Evolutionary conservation across 2,329 filamentous ascomycete genomes (phyloP), one percentile per base, ranked within the genome.

Genomic region (Fusarium marasasianum): DNA sequence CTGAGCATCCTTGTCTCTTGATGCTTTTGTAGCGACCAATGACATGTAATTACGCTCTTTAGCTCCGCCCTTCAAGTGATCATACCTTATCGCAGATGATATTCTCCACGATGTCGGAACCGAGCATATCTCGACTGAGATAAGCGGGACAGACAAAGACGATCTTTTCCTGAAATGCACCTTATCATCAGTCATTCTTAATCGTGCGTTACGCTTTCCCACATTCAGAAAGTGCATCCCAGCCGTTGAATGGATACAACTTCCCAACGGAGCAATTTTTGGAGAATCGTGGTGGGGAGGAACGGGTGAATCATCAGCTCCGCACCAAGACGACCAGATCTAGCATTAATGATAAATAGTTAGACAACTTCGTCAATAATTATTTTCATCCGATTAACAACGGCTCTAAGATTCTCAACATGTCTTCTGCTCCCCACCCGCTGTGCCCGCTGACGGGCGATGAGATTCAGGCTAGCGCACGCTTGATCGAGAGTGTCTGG

Each of bases 401-500:
- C 14, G 4, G 17, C 6, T 22, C 7, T 1, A 2, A 26, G n/a
- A 3, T 24, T 3, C 9, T 1, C 3, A 33, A 10, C 33, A 71
- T 71, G 68, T 5, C 54, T 40, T 51, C 57, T 20, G 41, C 26
- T 26, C 48, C 59, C 20, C 70, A 76, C 20, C 73, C 73, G 2
- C 73, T 76, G 0, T 76, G 70, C 41, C 70, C 73, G 3, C 33
- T 76, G n/a, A 72, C 73, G 11, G 60, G 56, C 2, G 44, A 58
- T 8, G 73, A 76, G 61, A 76, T 76, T 13, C 60, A 72, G 22
- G 41, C 71, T 57, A 71, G 63, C 29, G 66, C 73, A 17, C 54
- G 60, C 6, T n/a, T 76, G 33, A 59, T 76, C 6, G 43, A 71
- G 31, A 61, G 50, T 2, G 54, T 62, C 5, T 76, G 73, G 73